Evolutionary conservation across 495 filamentous ascomycete species (phyloP).

Genomic region (Aspergillus sclerotioniger): DNA sequence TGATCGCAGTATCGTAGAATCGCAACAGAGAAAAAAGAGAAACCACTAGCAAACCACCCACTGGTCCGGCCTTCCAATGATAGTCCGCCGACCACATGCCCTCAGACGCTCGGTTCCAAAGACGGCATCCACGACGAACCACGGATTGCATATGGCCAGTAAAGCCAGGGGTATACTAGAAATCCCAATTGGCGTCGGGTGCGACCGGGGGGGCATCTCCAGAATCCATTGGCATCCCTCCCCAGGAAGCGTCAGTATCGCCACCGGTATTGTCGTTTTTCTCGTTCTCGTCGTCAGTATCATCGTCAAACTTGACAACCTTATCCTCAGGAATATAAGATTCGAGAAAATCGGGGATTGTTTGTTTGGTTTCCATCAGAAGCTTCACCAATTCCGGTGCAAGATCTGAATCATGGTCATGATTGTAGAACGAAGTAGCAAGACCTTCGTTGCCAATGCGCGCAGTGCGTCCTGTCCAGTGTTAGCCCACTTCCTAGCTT

Average conservation of each 20-base stretch:
- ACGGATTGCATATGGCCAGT: not conserved
- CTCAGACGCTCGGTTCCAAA: not conserved
- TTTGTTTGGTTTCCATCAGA: constrained; percentile 73
- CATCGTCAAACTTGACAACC: constrained; percentile 58
- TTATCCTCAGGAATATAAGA: constrained; percentile 52
- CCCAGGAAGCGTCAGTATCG: constrained; percentile 11
- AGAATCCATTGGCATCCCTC: constrained; percentile 9
- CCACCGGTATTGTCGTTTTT: constrained; percentile 26
- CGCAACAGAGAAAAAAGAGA: too few species aligned
- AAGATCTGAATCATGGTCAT: constrained; percentile 63
- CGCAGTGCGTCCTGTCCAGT: constrained; percentile 74
- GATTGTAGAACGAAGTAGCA: constrained; percentile 86
- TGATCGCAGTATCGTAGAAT: not conserved
- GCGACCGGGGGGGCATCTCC: not conserved
- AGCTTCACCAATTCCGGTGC: constrained; percentile 70
- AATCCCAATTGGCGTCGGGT: constrained; percentile 7
- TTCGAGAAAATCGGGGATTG: constrained; percentile 79
- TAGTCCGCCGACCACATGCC: not conserved
- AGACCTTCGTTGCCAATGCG: constrained; percentile 86
- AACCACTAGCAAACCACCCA: too few species aligned
- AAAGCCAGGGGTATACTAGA: not conserved
- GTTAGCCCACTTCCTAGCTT: not conserved
- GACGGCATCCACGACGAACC: not conserved
- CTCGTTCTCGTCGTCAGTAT: constrained; percentile 56
- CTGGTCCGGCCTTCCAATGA: too few species aligned